A percentile compares a stretch with the other conserved stretches of the same genome.
Evolutionary conservation across 805 yeast species (phyloP).

Genomic region (Nadsonia fulvescens): DNA sequence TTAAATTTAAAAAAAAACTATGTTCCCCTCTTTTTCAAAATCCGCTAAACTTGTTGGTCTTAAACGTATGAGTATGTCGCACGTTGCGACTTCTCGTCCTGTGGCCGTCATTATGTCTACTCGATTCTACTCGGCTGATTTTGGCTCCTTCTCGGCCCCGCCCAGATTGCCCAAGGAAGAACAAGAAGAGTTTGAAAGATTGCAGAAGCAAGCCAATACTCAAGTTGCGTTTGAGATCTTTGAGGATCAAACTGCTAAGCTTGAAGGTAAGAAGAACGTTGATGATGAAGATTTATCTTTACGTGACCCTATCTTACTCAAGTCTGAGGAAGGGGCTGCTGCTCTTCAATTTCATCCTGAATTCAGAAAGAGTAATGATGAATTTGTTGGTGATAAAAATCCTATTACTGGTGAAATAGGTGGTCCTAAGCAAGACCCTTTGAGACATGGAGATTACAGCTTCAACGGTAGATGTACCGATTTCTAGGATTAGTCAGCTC

Average conservation of each 20-base stretch:
- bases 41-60: too few species aligned
- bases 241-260: constrained; percentile 13
- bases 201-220: constrained; percentile 64
- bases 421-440: constrained; percentile 95
- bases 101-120: too few species aligned
- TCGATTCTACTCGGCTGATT: too few species aligned
- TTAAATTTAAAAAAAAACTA: too few species aligned
- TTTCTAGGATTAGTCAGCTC: constrained; percentile 30
- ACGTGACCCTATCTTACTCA: constrained; percentile 10
- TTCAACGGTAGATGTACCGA: constrained; percentile 95
- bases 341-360: constrained; percentile 52
- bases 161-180: constrained; percentile 63
- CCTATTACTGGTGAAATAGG: constrained; percentile 91
- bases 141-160: constrained; percentile 31
- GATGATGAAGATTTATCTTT: constrained; percentile 19
- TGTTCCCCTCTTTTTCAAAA: too few species aligned
- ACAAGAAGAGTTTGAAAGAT: constrained; percentile 79
- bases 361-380: constrained; percentile 66
- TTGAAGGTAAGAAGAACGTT: constrained; percentile 49
- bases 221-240: constrained; percentile 32
- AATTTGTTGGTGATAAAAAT: constrained; percentile 85
- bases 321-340: constrained; percentile 28
- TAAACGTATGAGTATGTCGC: too few species aligned
- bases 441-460: constrained; percentile 81
- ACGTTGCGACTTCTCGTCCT: too few species aligned